Evolutionary conservation across 2,329 filamentous ascomycete species (phyloP).

Genomic region (Monosporascus ibericus): DNA sequence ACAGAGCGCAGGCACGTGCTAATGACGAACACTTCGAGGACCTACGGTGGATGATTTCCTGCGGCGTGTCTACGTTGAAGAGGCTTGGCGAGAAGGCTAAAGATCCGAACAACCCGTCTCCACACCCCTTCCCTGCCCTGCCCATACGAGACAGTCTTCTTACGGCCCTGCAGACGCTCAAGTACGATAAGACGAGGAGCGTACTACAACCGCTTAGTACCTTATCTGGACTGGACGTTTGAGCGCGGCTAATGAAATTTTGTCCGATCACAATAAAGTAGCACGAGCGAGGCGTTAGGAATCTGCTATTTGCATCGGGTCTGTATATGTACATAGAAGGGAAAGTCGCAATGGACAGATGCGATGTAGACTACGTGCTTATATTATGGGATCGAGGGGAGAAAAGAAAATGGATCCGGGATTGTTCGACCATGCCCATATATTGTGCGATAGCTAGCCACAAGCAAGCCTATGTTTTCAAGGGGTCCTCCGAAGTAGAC

Average conservation of each 20-base stretch:
- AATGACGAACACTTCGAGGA: conserved; percentile 34
- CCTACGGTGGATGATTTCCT: conserved; percentile 57
- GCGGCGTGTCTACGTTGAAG: conserved; percentile 62
- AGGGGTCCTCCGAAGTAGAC: no score
- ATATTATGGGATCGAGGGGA: no score
- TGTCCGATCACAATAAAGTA: no score
- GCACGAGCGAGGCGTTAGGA: no score
- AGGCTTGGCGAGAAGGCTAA: conserved; percentile 62
- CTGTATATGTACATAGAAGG: no score
- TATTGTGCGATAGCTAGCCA: no score
- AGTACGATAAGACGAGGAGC: conserved; percentile 54
- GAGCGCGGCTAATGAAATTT: conserved; percentile 5
- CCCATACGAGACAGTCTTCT: conserved; percentile 64
- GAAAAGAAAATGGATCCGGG: no score
- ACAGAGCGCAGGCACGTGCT: conserved; percentile 29
- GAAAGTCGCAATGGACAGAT: no score
- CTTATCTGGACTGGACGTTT: conserved; percentile 41
- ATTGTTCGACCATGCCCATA: no score
- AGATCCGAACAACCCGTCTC: conserved; percentile 47
- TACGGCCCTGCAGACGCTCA: conserved; percentile 56
- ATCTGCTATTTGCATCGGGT: no score
- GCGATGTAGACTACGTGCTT: no score
- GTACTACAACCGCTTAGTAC: conserved; percentile 64
- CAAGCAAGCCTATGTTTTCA: no score
- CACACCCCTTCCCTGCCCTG: conserved; percentile 55